Conservation (phyloP, 305 asterid species). For the Ilex paraguariensis region DNA sequence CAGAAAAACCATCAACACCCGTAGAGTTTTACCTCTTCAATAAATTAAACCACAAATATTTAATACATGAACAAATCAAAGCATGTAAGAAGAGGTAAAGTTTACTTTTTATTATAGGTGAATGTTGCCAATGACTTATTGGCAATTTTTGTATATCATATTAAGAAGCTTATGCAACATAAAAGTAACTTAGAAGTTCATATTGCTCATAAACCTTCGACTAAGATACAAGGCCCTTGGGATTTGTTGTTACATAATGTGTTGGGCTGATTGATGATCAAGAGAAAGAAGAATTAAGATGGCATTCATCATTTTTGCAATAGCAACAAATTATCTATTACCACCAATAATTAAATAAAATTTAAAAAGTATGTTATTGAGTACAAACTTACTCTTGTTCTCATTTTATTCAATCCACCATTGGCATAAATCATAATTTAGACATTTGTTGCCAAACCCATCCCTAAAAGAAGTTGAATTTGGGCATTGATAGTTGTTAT, state of each 20-base stretch:
- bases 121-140: no score
- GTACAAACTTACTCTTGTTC: conserved; percentile 55
- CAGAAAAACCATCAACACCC: no score
- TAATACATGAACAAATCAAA: no score
- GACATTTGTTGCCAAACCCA: conserved; percentile 45
- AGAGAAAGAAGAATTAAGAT: conserved; percentile 87
- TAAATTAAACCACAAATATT: no score
- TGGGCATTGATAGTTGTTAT: no score
- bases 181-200: background rate
- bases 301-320: conserved; percentile 75
- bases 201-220: conserved; percentile 54
- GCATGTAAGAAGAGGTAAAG: no score
- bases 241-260: conserved; percentile 28
- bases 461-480: conserved; percentile 32
- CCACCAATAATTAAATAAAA: no score
- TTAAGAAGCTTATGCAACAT: no score
- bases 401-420: conserved; percentile 84
- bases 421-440: conserved; percentile 68
- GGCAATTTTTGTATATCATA: no score
- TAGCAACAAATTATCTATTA: background rate
- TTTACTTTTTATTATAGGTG: no score
- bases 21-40: no score
- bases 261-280: conserved; percentile 74
- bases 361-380: no score
- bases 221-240: conserved; percentile 80